Evolutionary conservation across 164 flowering plant species (phyloP).

Genomic region (Magnolia officinalis): DNA sequence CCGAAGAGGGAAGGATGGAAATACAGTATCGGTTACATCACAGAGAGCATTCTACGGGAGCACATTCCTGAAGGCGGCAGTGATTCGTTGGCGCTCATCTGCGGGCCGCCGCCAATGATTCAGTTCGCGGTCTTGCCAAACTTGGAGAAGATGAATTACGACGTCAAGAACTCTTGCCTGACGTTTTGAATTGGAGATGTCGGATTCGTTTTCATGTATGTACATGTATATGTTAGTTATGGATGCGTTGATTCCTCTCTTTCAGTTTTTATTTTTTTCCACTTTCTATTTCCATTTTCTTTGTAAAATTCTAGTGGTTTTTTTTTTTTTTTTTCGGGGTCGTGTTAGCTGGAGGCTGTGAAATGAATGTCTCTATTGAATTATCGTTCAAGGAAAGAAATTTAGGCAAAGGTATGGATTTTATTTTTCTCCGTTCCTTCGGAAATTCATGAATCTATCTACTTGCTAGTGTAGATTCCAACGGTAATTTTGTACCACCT

Average conservation of each 20-base stretch:
- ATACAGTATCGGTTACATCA: constrained; percentile 66
- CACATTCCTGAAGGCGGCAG: constrained; percentile 57
- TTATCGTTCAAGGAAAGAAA: no score
- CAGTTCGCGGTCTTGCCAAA: constrained; percentile 83
- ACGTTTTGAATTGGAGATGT: constrained; percentile 38
- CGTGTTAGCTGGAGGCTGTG: neutral
- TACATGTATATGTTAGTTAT: neutral
- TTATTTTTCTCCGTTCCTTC: no score
- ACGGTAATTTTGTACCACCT: no score
- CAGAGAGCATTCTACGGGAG: constrained; percentile 60
- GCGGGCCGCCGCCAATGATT: constrained; percentile 95
- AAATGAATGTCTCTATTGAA: neutral
- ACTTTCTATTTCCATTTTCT: neutral
- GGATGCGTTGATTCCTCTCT: no score
- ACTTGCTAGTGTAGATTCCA: no score
- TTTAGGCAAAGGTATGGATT: no score
- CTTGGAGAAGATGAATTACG: constrained; percentile 86
- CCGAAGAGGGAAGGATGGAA: constrained; percentile 58
- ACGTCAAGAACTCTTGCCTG: constrained; percentile 55
- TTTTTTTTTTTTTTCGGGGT: neutral
- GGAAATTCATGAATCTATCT: no score
- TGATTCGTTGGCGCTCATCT: constrained; percentile 58
- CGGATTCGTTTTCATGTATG: neutral
- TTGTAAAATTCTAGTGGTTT: neutral
- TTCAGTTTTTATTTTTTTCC: neutral